These are phyloP conservation scores for Ilex aquifolium DNA, from an alignment of 257 asterid genomes.

Conservation along the genomic window DNA sequence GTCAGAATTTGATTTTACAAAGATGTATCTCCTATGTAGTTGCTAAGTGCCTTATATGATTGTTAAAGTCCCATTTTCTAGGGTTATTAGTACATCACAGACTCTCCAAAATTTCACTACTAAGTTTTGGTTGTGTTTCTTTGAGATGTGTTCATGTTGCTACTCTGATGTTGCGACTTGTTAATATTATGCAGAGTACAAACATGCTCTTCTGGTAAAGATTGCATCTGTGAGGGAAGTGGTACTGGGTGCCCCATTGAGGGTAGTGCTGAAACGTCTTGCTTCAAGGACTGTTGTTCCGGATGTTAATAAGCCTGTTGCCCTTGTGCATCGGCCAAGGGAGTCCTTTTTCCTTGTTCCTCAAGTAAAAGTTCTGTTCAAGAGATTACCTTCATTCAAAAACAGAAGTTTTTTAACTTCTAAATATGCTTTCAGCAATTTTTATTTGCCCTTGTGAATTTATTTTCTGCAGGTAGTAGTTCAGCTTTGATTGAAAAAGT, in stretches of 20 bases:
- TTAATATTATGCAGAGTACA: slow-evolving; percentile 40
- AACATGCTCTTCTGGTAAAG: slow-evolving; percentile 60
- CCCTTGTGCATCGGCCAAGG: slow-evolving; percentile 87
- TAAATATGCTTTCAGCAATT: too few relatives aligned
- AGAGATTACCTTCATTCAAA: too few relatives aligned
- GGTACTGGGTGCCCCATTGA: slow-evolving; percentile 87
- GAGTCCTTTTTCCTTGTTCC: slow-evolving; percentile 92
- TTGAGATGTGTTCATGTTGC: slow-evolving; percentile 13
- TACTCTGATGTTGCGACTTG: slow-evolving; percentile 16
- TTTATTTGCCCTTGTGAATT: slow-evolving; percentile 4
- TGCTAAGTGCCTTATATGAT: too few relatives aligned
- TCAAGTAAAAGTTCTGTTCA: slow-evolving; percentile 38
- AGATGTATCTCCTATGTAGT: too few relatives aligned
- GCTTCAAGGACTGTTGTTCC: slow-evolving; percentile 54
- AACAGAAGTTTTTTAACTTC: not conserved
- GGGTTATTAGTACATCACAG: not conserved
- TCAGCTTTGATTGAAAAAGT: too few relatives aligned
- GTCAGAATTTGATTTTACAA: too few relatives aligned
- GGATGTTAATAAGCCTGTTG: slow-evolving; percentile 49
- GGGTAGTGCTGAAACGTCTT: slow-evolving; percentile 70
- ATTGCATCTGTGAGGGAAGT: slow-evolving; percentile 89
- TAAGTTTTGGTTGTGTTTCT: not conserved
- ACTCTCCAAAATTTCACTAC: not conserved
- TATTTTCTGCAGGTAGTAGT: slow-evolving; percentile 10
- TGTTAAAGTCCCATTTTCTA: too few relatives aligned